Conservation (phyloP, 208 protist species). For the Trypanosoma congolense region DNA sequence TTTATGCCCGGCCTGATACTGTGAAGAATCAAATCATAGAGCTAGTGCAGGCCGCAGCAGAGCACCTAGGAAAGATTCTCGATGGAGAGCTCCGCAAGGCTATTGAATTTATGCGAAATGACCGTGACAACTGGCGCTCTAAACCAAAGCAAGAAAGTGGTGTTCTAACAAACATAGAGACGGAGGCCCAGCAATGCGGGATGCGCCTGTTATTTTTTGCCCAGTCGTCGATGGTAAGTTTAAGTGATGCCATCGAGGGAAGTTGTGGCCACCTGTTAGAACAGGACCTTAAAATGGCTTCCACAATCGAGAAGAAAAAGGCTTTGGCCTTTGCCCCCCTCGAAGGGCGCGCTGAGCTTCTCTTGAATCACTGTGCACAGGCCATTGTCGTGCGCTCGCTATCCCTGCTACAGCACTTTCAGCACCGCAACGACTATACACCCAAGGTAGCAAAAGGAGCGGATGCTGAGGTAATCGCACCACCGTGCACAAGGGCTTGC, state of each 20-base stretch:
- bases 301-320: slow-evolving; percentile 55
- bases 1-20: slow-evolving; percentile 45
- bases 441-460: slow-evolving; percentile 46
- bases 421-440: slow-evolving; percentile 66
- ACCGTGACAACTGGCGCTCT: slow-evolving; percentile 71
- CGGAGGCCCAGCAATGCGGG: slow-evolving; percentile 79
- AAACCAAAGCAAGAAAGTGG: slow-evolving; percentile 63
- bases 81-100: slow-evolving; percentile 68
- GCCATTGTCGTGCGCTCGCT: slow-evolving; percentile 73
- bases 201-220: slow-evolving; percentile 84
- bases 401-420: slow-evolving; percentile 76
- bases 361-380: slow-evolving; percentile 72
- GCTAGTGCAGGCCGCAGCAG: slow-evolving; percentile 37
- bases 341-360: slow-evolving; percentile 60
- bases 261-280: slow-evolving; percentile 54
- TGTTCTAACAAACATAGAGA: slow-evolving; percentile 43
- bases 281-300: slow-evolving; percentile 36
- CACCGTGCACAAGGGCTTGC: slow-evolving; percentile 81
- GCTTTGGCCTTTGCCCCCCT: slow-evolving; percentile 39
- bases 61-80: slow-evolving; percentile 54
- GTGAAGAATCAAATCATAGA: slow-evolving; percentile 51
- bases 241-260: slow-evolving; percentile 45
- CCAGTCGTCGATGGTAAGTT: slow-evolving; percentile 71
- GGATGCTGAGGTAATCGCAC: slow-evolving; percentile 46
- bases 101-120: slow-evolving; percentile 47